A percentile compares a stretch with the other conserved stretches of the same genome.
Conservation (phyloP, 2,329 filamentous ascomycete genomes). For the Cordyceps tenuipes region DNA sequence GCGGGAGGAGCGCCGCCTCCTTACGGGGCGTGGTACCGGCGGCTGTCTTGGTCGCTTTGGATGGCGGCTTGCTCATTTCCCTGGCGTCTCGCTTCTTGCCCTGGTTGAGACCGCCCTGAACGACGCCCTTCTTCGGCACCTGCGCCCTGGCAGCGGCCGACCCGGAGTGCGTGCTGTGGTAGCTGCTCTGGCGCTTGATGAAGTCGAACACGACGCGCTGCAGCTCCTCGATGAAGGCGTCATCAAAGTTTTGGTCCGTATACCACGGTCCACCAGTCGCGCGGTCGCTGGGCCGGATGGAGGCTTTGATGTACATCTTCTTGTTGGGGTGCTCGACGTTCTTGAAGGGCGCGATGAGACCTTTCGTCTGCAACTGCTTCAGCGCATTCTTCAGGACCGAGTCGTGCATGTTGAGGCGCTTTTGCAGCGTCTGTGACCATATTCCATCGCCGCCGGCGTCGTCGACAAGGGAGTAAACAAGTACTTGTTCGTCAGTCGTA, state of each 20-base stretch:
- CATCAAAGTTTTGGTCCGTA: conserved; percentile 81
- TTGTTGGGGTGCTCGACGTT: conserved; percentile 84
- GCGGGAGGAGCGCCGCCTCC: conserved; percentile 37
- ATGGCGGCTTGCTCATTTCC: conserved; percentile 26
- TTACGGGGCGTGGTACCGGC: conserved; percentile 21
- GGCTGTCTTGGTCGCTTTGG: conserved; percentile 20
- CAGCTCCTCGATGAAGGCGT: conserved; percentile 74
- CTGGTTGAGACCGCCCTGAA: conserved; percentile 38
- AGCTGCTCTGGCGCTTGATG: conserved; percentile 65
- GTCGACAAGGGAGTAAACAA: conserved; percentile 87
- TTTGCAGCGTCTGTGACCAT: conserved; percentile 82
- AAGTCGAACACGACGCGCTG: conserved; percentile 65
- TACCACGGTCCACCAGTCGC: conserved; percentile 94
- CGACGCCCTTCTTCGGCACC: conserved; percentile 47
- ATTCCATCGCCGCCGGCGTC: conserved; percentile 76
- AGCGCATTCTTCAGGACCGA: conserved; percentile 71
- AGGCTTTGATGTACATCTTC: conserved; percentile 92
- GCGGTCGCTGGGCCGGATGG: conserved; percentile 76
- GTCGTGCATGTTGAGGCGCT: conserved; percentile 73
- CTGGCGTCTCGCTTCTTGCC: conserved; percentile 44
- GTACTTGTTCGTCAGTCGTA: conserved; percentile 62
- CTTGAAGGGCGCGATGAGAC: conserved; percentile 81
- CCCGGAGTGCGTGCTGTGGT: conserved; percentile 37
- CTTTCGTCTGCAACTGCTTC: conserved; percentile 74
- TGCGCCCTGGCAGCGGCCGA: conserved; percentile 29